Evolutionary conservation across 179 eudicot genomes (phyloP).

Genomic region (Patellifolia procumbens): DNA sequence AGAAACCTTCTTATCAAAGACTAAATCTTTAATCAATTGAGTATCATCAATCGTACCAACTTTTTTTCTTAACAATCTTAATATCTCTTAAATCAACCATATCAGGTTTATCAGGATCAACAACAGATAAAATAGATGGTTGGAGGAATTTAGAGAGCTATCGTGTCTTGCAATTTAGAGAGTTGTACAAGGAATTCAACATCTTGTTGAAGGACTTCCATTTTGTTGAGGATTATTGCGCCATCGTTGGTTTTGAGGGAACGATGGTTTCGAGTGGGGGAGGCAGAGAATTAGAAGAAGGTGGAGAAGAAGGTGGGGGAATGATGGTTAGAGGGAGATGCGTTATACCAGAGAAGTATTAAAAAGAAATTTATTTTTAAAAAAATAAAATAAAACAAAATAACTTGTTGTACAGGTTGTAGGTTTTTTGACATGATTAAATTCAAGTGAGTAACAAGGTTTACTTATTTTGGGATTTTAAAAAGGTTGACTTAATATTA

Average conservation of each 20-base stretch:
- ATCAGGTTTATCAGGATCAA: constrained; percentile 77
- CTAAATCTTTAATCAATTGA: constrained; percentile 76
- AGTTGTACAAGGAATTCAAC: constrained; percentile 92
- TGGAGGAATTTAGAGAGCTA: constrained; percentile 84
- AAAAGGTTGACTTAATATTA: too few relatives aligned
- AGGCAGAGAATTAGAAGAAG: too few relatives aligned
- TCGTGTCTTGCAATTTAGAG: constrained; percentile 81
- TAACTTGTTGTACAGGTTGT: too few relatives aligned
- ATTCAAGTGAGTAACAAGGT: too few relatives aligned
- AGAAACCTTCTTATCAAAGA: constrained; percentile 93
- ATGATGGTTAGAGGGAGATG: too few relatives aligned
- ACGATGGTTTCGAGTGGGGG: too few relatives aligned
- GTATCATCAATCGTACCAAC: constrained; percentile 97
- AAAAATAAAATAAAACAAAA: too few relatives aligned
- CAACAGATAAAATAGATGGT: constrained; percentile 89
- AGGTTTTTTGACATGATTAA: too few relatives aligned
- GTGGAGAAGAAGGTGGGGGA: too few relatives aligned
- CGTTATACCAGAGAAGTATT: constrained; percentile 78
- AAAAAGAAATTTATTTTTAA: too few relatives aligned
- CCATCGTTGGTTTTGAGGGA: constrained; percentile 97
- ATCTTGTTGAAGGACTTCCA: constrained; percentile 92
- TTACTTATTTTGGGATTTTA: too few relatives aligned
- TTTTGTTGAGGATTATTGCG: constrained; percentile 81
- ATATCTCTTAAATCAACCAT: constrained; percentile 83
- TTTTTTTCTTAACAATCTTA: constrained; percentile 82